A percentile compares a stretch with the other conserved stretches of the same genome.
These are phyloP conservation scores for Aspergillus chevalieri DNA, from an alignment of 2,329 filamentous ascomycete genomes.

Conservation along the genomic window DNA sequence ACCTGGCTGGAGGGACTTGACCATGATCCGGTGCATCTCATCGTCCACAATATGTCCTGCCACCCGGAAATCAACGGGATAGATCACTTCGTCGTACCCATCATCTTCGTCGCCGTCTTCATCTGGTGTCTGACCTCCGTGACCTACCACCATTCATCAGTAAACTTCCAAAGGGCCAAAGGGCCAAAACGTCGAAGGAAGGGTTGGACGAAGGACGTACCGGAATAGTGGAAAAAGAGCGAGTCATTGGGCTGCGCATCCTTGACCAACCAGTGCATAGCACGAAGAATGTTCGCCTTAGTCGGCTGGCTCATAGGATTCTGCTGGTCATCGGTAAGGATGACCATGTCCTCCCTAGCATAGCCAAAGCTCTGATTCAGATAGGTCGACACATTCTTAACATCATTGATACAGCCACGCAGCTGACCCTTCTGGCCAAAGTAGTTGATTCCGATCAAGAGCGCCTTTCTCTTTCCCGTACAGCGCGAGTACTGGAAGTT, in stretches of 20 bases:
- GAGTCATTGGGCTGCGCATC: conserved; percentile 89
- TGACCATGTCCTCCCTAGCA: conserved; percentile 93
- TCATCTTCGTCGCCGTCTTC: conserved; percentile 70
- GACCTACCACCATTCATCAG: conserved; percentile 44
- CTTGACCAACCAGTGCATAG: conserved; percentile 98
- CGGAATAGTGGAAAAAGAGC: conserved; percentile 95
- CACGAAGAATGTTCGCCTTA: conserved; percentile 87
- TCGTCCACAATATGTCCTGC: conserved; percentile 73
- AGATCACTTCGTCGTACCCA: conserved; percentile 72
- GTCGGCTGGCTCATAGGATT: conserved; percentile 96
- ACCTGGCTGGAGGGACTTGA: conserved; percentile 69
- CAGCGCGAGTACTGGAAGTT: conserved; percentile 88
- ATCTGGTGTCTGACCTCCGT: conserved; percentile 70
- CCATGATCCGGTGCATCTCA: conserved; percentile 71
- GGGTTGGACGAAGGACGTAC: conserved; percentile 41
- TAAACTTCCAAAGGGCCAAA: background rate
- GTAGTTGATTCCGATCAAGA: conserved; percentile 94
- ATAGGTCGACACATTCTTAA: conserved; percentile 93
- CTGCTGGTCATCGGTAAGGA: conserved; percentile 92
- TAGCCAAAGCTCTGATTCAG: conserved; percentile 86
- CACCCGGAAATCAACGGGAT: conserved; percentile 65
- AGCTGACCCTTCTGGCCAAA: conserved; percentile 88
- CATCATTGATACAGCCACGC: conserved; percentile 92
- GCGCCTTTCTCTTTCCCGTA: conserved; percentile 78
- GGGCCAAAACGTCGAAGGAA: background rate